phyloP scores from a whole-genome alignment of 805 yeast genomes.

The Spathaspora arborariae region DNA sequence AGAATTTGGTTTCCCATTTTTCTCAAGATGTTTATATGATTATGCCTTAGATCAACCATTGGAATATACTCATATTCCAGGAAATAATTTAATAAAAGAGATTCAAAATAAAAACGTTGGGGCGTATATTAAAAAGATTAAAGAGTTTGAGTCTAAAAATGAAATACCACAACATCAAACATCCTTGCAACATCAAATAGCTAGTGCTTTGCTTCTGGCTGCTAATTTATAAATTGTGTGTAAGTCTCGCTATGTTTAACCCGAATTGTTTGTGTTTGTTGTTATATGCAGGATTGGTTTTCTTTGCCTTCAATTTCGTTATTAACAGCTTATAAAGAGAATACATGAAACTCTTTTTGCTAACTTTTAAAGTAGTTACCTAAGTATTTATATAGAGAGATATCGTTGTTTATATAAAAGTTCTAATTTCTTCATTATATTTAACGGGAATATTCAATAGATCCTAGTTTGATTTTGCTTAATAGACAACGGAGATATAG shows the following conservation, averaged over 20 bases:
- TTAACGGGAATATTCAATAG: not conserved
- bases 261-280: not conserved
- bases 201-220: not conserved
- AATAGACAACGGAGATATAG: not conserved
- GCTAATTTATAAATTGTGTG: not conserved
- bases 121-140: not conserved
- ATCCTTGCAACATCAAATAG: too few species aligned
- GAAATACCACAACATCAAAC: not conserved
- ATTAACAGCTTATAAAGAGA: not conserved
- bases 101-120: too few species aligned
- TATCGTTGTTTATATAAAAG: not conserved
- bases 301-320: not conserved
- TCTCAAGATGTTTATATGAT: constrained; percentile 13
- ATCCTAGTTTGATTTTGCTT: not conserved
- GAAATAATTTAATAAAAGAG: not conserved
- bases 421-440: not conserved
- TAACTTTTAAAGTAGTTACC: not conserved
- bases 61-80: not conserved
- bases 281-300: not conserved
- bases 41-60: constrained; percentile 9
- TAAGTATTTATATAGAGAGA: not conserved
- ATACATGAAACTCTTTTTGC: not conserved
- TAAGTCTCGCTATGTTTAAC: not conserved
- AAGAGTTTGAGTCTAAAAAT: too few species aligned
- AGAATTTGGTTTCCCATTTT: constrained; percentile 17